Evolutionary conservation across 73 alveolate genomes (phyloP), one percentile per base, ranked within the genome.

Genomic region (Paramecium biaurelia): DNA sequence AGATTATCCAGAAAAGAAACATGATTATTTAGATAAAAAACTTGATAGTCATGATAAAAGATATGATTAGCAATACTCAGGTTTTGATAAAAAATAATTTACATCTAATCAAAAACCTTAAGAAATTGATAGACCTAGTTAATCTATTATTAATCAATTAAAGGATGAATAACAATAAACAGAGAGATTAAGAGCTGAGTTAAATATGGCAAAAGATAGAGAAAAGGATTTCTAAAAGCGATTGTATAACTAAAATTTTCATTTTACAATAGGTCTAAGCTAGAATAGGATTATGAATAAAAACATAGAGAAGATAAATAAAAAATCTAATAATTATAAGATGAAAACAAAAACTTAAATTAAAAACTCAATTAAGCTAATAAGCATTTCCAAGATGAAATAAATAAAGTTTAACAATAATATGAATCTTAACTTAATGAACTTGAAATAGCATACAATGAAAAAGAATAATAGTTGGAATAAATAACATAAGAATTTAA

Each of bases 1-100:
- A 38, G 87, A 38, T 14, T 28, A 35, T 32, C 32, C 32, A 14
- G 87, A 74, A 1, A 74, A 30, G 28, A 32, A 32, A 32, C 34
- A 74, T 21, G 87, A 74, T 21, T 74, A 74, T 74, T n/a, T 38
- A n/a, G 87, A 74, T 32, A 74, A 74, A 67, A 67, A 32, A 67
- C 21, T 67, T 7, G 84, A 67, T 30, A 30, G 87, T 9, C 47
- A 35, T 21, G 87, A 74, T 14, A 30, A 67, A 30, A 21, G 34
- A 74, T 74, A 32, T 21, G 59, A 74, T 35, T 72, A 72, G 68
- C 84, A 63, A 63, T 63, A 26, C 84, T 26, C 84, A 53, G 87
- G 87, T 35, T 74, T 30, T 35, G 87, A 74, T 38, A 74, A 74
- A 74, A 74, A 38, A 74, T 43, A 35, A 8, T 74, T 35, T 7